Conservation (phyloP, 2,329 filamentous ascomycete genomes). For the Colletotrichum cuscutae region DNA sequence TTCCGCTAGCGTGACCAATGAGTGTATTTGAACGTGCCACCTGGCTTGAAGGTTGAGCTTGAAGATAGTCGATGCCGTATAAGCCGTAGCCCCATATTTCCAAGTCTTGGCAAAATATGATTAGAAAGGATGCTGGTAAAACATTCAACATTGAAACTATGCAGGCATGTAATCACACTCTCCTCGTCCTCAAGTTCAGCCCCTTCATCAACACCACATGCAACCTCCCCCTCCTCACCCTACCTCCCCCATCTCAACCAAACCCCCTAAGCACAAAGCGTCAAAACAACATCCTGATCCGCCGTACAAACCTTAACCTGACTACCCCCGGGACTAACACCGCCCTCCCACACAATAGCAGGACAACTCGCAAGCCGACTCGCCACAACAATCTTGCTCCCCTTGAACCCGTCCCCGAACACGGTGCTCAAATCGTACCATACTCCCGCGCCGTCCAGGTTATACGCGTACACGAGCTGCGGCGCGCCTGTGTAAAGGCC, state of each 20-base stretch:
- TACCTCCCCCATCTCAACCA: neutral
- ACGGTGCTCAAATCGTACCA: slow-evolving; percentile 54
- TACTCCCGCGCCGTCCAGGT: slow-evolving; percentile 44
- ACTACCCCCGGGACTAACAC: slow-evolving; percentile 47
- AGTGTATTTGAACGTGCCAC: too few relatives aligned
- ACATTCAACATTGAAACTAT: too few relatives aligned
- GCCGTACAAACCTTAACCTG: slow-evolving; percentile 50
- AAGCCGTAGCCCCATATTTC: too few relatives aligned
- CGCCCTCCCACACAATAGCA: slow-evolving; percentile 48
- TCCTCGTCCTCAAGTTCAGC: neutral
- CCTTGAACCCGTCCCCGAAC: slow-evolving; percentile 51
- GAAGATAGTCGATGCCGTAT: too few relatives aligned
- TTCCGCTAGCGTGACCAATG: too few relatives aligned
- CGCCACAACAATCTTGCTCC: slow-evolving; percentile 44
- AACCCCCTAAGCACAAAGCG: slow-evolving; percentile 44
- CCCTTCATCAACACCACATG: too few relatives aligned
- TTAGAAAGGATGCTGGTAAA: too few relatives aligned
- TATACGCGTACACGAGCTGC: slow-evolving; percentile 53
- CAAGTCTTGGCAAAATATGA: too few relatives aligned
- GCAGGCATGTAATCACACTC: neutral
- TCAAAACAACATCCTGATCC: slow-evolving; percentile 46
- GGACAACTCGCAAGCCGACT: slow-evolving; percentile 45
- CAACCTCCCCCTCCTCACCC: neutral
- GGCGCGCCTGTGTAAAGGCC: slow-evolving; percentile 52
- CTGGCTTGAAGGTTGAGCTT: too few relatives aligned